Evolutionary conservation across 768 basidiomycete genomes (phyloP).

Genomic region (Cyclocybe aegerita): DNA sequence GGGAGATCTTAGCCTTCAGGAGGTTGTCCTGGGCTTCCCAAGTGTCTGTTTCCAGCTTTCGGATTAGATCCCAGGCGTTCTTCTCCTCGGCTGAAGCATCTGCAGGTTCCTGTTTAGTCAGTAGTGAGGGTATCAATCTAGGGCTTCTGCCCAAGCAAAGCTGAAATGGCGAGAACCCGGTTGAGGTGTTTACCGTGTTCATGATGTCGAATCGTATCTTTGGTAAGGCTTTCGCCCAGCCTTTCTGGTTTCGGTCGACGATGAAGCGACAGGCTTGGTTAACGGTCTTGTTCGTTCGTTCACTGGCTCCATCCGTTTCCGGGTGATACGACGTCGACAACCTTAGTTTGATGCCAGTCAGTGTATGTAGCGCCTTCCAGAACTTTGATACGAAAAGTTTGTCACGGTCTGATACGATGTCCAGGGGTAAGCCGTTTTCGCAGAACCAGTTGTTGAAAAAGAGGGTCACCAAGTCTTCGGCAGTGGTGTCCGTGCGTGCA

Average conservation of each 20-base stretch:
- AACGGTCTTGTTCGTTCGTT: slow-evolving; percentile 33
- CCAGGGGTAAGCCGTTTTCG: slow-evolving; percentile 32
- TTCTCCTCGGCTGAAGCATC: not conserved
- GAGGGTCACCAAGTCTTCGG: slow-evolving; percentile 15
- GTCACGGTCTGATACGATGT: slow-evolving; percentile 32
- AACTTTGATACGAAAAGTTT: slow-evolving; percentile 20
- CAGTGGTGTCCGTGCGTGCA: slow-evolving; percentile 4
- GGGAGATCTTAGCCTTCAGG: slow-evolving; percentile 14
- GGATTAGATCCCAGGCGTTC: slow-evolving; percentile 1
- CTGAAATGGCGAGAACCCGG: slow-evolving; percentile 31
- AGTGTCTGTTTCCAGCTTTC: slow-evolving; percentile 2
- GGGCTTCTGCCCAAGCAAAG: slow-evolving; percentile 22
- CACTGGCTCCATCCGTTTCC: slow-evolving; percentile 35
- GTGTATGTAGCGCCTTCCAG: slow-evolving; percentile 27
- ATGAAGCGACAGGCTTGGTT: slow-evolving; percentile 26
- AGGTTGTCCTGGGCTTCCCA: slow-evolving; percentile 25
- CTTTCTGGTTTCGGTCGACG: slow-evolving; percentile 29
- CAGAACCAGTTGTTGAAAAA: slow-evolving; percentile 33
- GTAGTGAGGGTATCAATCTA: slow-evolving; percentile 3
- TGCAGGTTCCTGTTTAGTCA: too few relatives aligned
- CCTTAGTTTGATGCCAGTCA: slow-evolving; percentile 27
- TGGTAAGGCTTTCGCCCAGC: slow-evolving; percentile 28
- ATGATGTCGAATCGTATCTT: slow-evolving; percentile 30
- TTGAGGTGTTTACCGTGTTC: slow-evolving; percentile 29
- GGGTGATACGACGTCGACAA: slow-evolving; percentile 38